phyloP scores from a whole-genome alignment of 2,329 filamentous ascomycete species.

The Neurospora sp. region DNA sequence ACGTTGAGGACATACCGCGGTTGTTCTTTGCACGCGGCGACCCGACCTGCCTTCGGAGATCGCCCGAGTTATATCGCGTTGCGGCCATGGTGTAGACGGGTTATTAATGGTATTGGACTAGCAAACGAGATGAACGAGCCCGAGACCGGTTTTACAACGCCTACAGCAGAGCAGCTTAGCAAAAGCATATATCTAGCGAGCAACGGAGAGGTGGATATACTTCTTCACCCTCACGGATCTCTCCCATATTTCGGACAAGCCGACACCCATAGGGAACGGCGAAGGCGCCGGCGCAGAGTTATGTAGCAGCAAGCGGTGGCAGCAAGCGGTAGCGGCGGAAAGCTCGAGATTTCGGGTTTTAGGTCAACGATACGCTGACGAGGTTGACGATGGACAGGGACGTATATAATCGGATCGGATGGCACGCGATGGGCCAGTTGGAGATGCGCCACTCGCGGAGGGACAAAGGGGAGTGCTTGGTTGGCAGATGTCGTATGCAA shows the following conservation, averaged over 20 bases:
- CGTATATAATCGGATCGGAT: background rate
- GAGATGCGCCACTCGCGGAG: background rate
- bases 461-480: background rate
- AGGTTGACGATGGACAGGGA: background rate
- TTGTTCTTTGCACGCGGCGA: constrained; percentile 47
- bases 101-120: constrained; percentile 11
- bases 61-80: constrained; percentile 34
- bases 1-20: constrained; percentile 23
- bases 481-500: background rate
- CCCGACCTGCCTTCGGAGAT: constrained; percentile 42
- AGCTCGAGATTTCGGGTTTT: background rate
- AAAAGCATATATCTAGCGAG: constrained; percentile 8
- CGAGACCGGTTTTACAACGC: constrained; percentile 33
- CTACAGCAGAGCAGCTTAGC: constrained; percentile 21
- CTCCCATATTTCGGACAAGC: constrained; percentile 38
- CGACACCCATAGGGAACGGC: constrained; percentile 30
- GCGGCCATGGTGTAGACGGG: constrained; percentile 31
- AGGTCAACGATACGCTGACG: background rate
- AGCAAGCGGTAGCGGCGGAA: background rate
- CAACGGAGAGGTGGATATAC: constrained; percentile 6
- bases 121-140: constrained; percentile 20
- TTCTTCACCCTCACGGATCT: constrained; percentile 31
- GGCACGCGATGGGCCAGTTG: background rate
- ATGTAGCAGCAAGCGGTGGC: background rate
- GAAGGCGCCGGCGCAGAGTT: constrained; percentile 8